Percentiles rank a stretch among this genome's conserved stretches.
phyloP scores from a whole-genome alignment of 495 filamentous ascomycete species.

The Talaromyces adpressus region DNA sequence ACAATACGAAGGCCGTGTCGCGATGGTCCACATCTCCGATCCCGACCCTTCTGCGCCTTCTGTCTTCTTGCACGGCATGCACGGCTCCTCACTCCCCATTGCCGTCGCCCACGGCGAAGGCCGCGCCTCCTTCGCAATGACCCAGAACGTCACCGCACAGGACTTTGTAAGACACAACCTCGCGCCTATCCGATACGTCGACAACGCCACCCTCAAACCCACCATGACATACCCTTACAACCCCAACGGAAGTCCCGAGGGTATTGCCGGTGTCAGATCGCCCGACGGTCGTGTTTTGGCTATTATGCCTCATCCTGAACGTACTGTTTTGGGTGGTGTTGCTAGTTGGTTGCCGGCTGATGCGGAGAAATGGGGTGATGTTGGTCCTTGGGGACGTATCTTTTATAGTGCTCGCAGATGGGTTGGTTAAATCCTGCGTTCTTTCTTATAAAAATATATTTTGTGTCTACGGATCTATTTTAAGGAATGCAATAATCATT shows the following conservation, averaged over 20 bases:
- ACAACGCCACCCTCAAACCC: conserved; percentile 61
- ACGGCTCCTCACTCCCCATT: conserved; percentile 75
- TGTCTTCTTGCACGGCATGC: conserved; percentile 94
- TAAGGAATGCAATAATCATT: background rate
- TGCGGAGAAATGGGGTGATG: conserved; percentile 71
- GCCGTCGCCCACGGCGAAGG: conserved; percentile 91
- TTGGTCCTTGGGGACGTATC: conserved; percentile 79
- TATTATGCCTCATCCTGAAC: conserved; percentile 95
- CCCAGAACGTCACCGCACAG: conserved; percentile 25
- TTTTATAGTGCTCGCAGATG: conserved; percentile 77
- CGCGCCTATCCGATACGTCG: conserved; percentile 73
- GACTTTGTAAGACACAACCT: conserved; percentile 55
- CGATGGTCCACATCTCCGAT: conserved; percentile 77
- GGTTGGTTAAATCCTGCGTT: conserved; percentile 47
- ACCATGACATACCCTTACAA: conserved; percentile 87
- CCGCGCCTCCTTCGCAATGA: conserved; percentile 63
- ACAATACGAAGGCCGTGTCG: conserved; percentile 87
- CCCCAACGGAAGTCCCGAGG: conserved; percentile 84
- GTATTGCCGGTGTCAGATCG: conserved; percentile 77
- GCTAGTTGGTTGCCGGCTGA: conserved; percentile 65
- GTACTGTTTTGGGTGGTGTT: conserved; percentile 79
- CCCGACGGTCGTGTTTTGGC: conserved; percentile 80
- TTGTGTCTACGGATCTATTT: background rate
- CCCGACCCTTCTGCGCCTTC: conserved; percentile 49
- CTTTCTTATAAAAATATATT: background rate